Conservation (phyloP, 2,329 filamentous ascomycete species). For the Talaromyces albobiverticillius region DNA sequence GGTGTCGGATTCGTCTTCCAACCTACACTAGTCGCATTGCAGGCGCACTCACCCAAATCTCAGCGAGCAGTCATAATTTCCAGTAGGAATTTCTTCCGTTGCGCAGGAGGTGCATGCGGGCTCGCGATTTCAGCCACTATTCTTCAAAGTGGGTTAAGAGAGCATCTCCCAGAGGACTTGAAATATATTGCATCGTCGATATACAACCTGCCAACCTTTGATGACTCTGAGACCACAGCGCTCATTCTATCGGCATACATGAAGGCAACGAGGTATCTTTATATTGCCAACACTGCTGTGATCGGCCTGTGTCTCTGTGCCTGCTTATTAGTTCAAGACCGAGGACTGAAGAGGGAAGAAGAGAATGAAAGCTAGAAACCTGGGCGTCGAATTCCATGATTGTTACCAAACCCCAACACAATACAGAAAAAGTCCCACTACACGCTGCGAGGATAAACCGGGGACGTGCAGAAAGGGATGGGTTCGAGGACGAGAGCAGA, state of each 20-base stretch:
- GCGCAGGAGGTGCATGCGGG: conserved; percentile 56
- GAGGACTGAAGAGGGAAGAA: conserved; percentile 38
- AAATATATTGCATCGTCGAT: conserved; percentile 37
- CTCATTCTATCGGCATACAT: conserved; percentile 51
- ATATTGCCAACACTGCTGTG: conserved; percentile 55
- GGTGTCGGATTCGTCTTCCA: conserved; percentile 56
- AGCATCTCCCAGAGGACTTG: conserved; percentile 37
- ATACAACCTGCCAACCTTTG: conserved; percentile 37
- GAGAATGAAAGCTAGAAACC: not conserved
- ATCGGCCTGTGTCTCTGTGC: conserved; percentile 50
- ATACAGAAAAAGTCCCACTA: not conserved
- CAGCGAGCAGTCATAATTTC: conserved; percentile 63
- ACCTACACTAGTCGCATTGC: conserved; percentile 55
- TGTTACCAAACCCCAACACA: not conserved
- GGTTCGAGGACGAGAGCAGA: too few species aligned
- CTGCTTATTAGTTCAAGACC: conserved; percentile 52
- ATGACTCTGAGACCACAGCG: conserved; percentile 23
- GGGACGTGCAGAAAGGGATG: not conserved
- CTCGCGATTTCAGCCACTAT: conserved; percentile 58
- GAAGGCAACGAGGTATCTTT: conserved; percentile 53
- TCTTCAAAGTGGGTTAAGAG: conserved; percentile 36
- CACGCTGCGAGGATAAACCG: not conserved
- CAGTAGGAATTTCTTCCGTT: conserved; percentile 61
- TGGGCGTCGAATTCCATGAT: not conserved
- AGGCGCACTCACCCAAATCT: conserved; percentile 55